A percentile compares a stretch with the other conserved stretches of the same genome.
Conservation (phyloP, 202 grass and related monocot species). For the Dendrocalamus latiflorus region DNA sequence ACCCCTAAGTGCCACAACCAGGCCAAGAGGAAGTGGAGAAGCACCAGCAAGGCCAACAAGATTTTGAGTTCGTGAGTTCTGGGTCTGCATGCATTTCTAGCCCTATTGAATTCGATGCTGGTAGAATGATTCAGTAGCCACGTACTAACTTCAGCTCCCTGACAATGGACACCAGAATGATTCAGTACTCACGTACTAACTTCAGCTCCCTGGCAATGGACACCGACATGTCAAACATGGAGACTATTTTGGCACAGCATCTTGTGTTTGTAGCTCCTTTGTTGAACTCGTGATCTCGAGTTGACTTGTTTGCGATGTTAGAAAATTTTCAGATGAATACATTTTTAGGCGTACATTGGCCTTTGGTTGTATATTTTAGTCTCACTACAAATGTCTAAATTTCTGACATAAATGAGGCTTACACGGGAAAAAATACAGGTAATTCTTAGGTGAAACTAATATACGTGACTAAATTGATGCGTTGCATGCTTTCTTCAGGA, state of each 20-base stretch:
- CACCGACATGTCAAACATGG: background rate
- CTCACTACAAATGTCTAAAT: background rate
- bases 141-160: background rate
- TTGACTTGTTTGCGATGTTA: background rate
- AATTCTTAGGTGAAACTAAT: background rate
- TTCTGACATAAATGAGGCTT: background rate
- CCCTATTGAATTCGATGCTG: background rate
- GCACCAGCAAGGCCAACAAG: conserved; percentile 1
- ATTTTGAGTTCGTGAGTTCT: conserved; percentile 7
- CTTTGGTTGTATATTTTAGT: background rate
- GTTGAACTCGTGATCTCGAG: background rate
- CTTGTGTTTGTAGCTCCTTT: background rate
- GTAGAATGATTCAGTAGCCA: background rate
- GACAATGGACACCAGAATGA: no score
- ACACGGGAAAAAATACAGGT: background rate
- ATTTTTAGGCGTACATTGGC: background rate
- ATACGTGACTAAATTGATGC: background rate
- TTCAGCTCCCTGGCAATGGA: no score
- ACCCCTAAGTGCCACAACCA: background rate
- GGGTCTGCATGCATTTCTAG: background rate
- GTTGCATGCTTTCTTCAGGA: background rate
- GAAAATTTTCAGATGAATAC: background rate
- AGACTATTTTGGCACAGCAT: background rate
- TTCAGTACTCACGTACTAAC: no score
- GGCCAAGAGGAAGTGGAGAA: background rate